Base-by-base conservation (phyloP, 2,329 filamentous ascomycete species). In the Boeremia lycopersici region DNA sequence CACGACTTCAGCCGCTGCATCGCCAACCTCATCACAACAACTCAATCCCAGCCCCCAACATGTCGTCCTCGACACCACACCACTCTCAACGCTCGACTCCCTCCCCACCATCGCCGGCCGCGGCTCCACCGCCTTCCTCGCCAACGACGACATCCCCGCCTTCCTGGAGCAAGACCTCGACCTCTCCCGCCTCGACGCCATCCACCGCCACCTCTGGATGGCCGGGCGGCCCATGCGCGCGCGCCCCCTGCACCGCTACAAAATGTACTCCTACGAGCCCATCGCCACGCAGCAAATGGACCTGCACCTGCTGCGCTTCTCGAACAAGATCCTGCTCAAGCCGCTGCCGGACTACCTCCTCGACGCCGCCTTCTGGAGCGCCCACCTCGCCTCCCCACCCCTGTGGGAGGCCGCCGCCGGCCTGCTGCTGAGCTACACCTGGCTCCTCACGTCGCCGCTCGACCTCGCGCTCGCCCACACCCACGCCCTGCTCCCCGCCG, bases 141-240 rank as follows among this genome's bases (percentile, higher is more conserved):
- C 61, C 25, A 63, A 69, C 23, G 48, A 63, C 35, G 59, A 69
- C 29, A 68, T 73, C n/a, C 28, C 43, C 1, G 42, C 43, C 6
- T 75, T 74, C 34, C 52, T 75, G 1, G 19, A 57, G 15, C n/a
- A 60, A 5, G 71, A 74, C 13, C 60, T 75, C 6, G 61, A 74
- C 26, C 65, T 74, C 3, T 43, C 35, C 6, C 64, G 72, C 3
- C 55, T 75, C 25, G 74, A 75, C 42, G 57, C 53, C 5, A 74
- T 75, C 29, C 71, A 75, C 59, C 48, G 53, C 6, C 67, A 69
- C 12, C 64, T 75, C 4, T 75, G 72, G 72, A 73, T 73, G 72
- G 69, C 68, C 1, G 72, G 72, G 3, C 68, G 72, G 1, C 72
- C 72, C 1, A 67, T 76, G 67, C 69, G 71, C 39, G 71, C 69